Conservation (phyloP, 257 asterid species). For the Buddleja alternifolia region DNA sequence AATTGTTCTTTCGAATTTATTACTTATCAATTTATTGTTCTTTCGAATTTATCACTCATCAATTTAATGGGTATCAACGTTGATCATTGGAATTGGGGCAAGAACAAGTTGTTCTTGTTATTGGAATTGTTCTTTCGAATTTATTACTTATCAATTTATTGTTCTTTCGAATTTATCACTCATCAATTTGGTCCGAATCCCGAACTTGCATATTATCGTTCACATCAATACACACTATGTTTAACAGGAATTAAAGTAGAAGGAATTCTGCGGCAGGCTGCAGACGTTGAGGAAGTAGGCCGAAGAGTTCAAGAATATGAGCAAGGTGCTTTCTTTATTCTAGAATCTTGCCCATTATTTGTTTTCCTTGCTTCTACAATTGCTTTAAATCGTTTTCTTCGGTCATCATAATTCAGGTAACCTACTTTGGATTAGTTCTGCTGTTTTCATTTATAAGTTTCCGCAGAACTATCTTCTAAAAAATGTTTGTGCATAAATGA, state of each 20-base stretch:
- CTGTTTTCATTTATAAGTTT: constrained; percentile 7
- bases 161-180: too few species aligned
- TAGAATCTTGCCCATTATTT: constrained; percentile 17
- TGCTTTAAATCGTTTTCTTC: constrained; percentile 19
- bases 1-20: too few species aligned
- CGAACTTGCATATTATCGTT: too few species aligned
- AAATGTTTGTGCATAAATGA: not conserved
- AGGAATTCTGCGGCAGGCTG: constrained; percentile 87
- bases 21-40: too few species aligned
- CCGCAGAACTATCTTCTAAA: constrained; percentile 1
- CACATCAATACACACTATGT: not conserved
- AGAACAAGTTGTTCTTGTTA: too few species aligned
- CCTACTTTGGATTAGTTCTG: not conserved
- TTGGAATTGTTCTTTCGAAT: too few species aligned
- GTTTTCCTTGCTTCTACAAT: constrained; percentile 2
- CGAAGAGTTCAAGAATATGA: constrained; percentile 84
- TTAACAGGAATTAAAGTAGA: constrained; percentile 71
- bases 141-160: too few species aligned
- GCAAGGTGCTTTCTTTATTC: constrained; percentile 57
- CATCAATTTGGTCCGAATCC: too few species aligned
- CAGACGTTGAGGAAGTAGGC: constrained; percentile 92
- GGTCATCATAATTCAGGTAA: not conserved
- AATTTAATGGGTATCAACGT: too few species aligned
- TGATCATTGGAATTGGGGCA: too few species aligned
- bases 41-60: too few species aligned